A percentile compares a stretch with the other conserved stretches of the same genome.
These are phyloP conservation scores for Ceriops tagal DNA, from an alignment of 345 rosid species.

Conservation along the genomic window DNA sequence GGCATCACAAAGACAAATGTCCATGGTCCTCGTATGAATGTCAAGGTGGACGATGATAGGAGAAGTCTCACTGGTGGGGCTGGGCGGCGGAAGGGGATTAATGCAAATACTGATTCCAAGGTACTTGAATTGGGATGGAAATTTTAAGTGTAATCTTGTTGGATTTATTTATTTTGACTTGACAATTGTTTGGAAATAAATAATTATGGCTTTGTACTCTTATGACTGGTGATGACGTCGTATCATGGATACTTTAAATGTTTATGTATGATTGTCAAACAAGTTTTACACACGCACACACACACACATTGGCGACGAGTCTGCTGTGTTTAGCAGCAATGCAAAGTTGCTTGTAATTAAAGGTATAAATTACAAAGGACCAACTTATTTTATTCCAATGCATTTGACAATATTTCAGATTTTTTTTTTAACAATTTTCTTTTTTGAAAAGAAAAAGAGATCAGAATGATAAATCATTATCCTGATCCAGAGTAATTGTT, in stretches of 20 bases:
- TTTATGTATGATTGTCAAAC: too few species aligned
- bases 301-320: too few species aligned
- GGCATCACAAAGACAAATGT: constrained; percentile 15
- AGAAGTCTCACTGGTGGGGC: constrained; percentile 16
- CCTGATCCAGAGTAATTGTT: too few species aligned
- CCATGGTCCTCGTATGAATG: constrained; percentile 11
- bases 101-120: constrained; percentile 11
- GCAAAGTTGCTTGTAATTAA: too few species aligned
- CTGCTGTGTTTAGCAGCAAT: too few species aligned
- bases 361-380: too few species aligned
- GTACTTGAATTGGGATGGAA: constrained; percentile 22
- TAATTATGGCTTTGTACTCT: neutral
- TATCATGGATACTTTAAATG: neutral
- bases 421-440: too few species aligned
- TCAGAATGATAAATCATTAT: too few species aligned
- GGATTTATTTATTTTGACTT: neutral
- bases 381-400: too few species aligned
- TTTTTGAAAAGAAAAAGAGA: too few species aligned
- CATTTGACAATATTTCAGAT: too few species aligned
- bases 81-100: constrained; percentile 10
- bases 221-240: neutral
- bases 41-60: neutral
- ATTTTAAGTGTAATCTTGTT: neutral
- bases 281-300: too few species aligned
- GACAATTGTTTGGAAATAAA: neutral